Evolutionary conservation across 345 rosid species (phyloP), one percentile per base, ranked within the genome.

Genomic region (Dovyalis caffra): DNA sequence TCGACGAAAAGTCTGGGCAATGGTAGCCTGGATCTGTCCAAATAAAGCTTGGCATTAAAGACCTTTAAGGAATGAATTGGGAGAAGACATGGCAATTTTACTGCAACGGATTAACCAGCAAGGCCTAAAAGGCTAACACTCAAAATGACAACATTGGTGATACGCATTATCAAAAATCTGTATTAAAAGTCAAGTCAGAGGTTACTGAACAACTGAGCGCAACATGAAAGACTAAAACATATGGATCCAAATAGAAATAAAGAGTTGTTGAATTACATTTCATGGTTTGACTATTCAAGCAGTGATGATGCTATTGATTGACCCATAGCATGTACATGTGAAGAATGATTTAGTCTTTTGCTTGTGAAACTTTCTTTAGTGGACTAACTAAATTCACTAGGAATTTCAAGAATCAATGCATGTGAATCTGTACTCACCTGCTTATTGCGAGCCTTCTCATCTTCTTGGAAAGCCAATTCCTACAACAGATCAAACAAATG

Each of bases 401-500:
- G 32, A 78, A 49, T 35, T 57, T 28, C 1, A 35, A 49, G 20
- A 60, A 58, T 38, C 60, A 29, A 32, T 62, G 53, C 57, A 75
- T 43, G 25, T 40, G 35, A 40, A 40, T 68, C 31, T 33, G 57
- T 9, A 21, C 53, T 76, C 67, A 85, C 90, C 86, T 83, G 83
- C 74, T 82, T 80, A 74, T 85, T 87, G 71, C 87, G 88, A 75
- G 85, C 76, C 70, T 76, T 79, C 75, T 87, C 87, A 69, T 83
- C 88, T 64, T 87, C 90, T 64, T 82, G 84, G 35, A 87, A 83
- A 78, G 90, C 84, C 74, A 82, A 82, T 80, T 87, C 90, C 90
- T 87, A 67, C 40, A 76, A 16, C 56, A 80, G 40, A 68, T 29
- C 58, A 56, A 79, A 49, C 23, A 58, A 69, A 49, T 49, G 80